Conservation (phyloP, 2,329 filamentous ascomycete species). For the Pyricularia pennisetigena region DNA sequence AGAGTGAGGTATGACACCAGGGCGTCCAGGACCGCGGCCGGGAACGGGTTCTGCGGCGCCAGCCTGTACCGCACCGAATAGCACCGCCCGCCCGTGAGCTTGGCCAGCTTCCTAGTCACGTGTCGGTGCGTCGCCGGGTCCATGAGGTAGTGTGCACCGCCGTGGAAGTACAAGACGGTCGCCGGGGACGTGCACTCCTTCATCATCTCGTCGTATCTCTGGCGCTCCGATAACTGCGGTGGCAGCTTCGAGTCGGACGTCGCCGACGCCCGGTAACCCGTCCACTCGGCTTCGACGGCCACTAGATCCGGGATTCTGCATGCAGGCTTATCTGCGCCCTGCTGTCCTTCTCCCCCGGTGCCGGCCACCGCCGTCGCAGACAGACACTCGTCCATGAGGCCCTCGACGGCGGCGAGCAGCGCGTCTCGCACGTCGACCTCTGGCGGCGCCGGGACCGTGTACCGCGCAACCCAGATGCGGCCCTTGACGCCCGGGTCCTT, state of each 20-base stretch:
- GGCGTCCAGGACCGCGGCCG: conserved; percentile 62
- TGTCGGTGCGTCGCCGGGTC: conserved; percentile 60
- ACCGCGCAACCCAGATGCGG: conserved; percentile 70
- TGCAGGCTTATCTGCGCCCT: neutral
- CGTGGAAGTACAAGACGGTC: conserved; percentile 66
- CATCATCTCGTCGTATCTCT: conserved; percentile 59
- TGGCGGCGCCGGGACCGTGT: conserved; percentile 50
- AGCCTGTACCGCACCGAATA: conserved; percentile 68
- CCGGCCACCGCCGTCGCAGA: neutral
- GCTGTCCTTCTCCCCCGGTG: neutral
- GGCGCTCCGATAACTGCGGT: conserved; percentile 48
- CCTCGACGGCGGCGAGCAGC: conserved; percentile 47
- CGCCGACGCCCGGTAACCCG: conserved; percentile 53
- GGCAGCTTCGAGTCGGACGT: conserved; percentile 32
- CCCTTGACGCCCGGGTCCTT: conserved; percentile 64
- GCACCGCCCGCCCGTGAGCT: conserved; percentile 55
- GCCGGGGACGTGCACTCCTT: conserved; percentile 51
- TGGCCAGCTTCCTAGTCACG: conserved; percentile 50
- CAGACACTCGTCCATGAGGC: conserved; percentile 20
- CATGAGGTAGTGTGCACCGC: conserved; percentile 63
- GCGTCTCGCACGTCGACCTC: conserved; percentile 43
- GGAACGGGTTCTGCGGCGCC: conserved; percentile 66
- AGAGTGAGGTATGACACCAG: conserved; percentile 63
- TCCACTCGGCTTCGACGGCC: conserved; percentile 66
- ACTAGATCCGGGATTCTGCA: conserved; percentile 37